These are phyloP conservation scores for Capronia americana DNA, from an alignment of 2,329 filamentous ascomycete genomes.

Conservation along the genomic window DNA sequence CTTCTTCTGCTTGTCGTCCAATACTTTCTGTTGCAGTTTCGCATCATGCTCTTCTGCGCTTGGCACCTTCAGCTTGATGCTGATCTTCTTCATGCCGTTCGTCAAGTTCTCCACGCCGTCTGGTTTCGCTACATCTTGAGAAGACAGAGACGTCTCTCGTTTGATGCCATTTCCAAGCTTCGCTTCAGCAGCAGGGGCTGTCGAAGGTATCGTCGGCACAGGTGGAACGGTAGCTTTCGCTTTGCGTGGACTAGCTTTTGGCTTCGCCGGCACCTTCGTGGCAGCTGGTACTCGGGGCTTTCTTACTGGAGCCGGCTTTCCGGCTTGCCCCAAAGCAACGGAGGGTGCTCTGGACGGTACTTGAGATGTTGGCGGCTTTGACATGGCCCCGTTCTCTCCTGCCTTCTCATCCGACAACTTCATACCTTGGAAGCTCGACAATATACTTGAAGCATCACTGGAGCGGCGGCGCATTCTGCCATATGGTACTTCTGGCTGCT, in stretches of 20 bases:
- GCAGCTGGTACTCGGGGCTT: conserved; percentile 63
- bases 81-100: conserved; percentile 59
- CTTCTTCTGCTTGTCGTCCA: conserved; percentile 51
- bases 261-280: conserved; percentile 49
- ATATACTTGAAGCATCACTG: conserved; percentile 44
- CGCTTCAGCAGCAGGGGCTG: background rate
- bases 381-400: background rate
- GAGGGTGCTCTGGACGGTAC: conserved; percentile 36
- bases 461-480: conserved; percentile 38
- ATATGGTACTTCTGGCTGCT: conserved; percentile 28
- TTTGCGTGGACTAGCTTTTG: conserved; percentile 46
- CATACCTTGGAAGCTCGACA: conserved; percentile 42
- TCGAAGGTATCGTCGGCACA: conserved; percentile 6
- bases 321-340: conserved; percentile 32
- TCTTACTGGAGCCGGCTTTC: conserved; percentile 59
- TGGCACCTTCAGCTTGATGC: conserved; percentile 64
- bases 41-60: conserved; percentile 64
- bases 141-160: conserved; percentile 52
- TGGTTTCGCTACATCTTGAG: conserved; percentile 42
- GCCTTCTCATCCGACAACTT: conserved; percentile 39
- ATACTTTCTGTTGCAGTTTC: conserved; percentile 49
- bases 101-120: conserved; percentile 58
- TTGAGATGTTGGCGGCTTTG: conserved; percentile 7
- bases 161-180: conserved; percentile 36
- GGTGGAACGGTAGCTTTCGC: conserved; percentile 32